Conservation (phyloP, 176 grass and related monocot genomes). For the Oryza australiensis region DNA sequence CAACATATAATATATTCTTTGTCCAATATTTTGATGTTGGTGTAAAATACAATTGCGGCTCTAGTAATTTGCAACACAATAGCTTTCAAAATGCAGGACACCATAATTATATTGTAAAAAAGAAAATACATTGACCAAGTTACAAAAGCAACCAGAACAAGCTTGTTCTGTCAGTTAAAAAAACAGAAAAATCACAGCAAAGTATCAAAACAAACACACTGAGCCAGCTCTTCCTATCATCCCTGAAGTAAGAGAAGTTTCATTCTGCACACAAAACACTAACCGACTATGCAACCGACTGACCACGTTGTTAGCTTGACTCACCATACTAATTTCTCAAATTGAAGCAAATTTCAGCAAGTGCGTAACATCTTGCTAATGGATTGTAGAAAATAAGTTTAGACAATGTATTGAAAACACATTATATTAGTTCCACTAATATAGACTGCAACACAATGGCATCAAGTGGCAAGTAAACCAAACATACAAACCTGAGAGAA, state of each 20-base stretch:
- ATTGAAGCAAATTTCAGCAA: background rate
- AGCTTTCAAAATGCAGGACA: background rate
- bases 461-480: slow-evolving; percentile 5
- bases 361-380: background rate
- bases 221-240: background rate
- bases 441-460: background rate
- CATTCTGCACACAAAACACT: background rate
- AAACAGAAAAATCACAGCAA: background rate
- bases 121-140: background rate
- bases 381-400: background rate
- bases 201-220: background rate
- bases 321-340: background rate
- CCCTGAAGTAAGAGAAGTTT: background rate
- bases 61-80: background rate
- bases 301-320: background rate
- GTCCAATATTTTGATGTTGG: background rate
- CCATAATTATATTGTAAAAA: background rate
- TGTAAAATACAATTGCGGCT: background rate
- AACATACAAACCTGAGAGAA: slow-evolving; percentile 85
- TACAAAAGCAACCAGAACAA: slow-evolving; percentile 1
- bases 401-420: background rate
- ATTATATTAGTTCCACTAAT: background rate
- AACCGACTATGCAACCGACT: background rate
- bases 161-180: background rate
- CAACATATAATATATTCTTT: slow-evolving; percentile 5